Evolutionary conservation across 331 rosid genomes (phyloP).

Genomic region (Rosa hybrid): DNA sequence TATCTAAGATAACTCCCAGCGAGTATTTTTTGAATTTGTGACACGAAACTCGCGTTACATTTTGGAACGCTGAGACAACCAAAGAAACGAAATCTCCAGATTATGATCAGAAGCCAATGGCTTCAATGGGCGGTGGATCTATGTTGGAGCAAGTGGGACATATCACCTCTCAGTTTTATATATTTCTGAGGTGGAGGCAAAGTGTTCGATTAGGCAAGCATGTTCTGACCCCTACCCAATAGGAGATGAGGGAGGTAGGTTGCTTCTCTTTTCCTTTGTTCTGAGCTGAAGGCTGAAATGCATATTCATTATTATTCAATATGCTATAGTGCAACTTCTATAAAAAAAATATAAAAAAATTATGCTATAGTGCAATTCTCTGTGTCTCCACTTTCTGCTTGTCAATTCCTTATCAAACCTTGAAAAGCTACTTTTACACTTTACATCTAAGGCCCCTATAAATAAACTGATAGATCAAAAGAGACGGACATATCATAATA

Average conservation of each 20-base stretch:
- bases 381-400: constrained; percentile 1
- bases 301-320: too few relatives aligned
- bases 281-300: too few relatives aligned
- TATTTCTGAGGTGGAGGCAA: neutral
- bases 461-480: neutral
- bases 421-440: neutral
- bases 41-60: neutral
- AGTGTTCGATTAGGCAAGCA: neutral
- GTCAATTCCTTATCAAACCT: neutral
- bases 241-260: too few relatives aligned
- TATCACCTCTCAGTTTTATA: neutral
- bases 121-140: neutral
- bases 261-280: too few relatives aligned
- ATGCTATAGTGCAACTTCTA: too few relatives aligned
- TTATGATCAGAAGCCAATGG: neutral
- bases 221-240: too few relatives aligned
- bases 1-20: too few relatives aligned
- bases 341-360: too few relatives aligned
- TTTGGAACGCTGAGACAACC: neutral
- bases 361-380: neutral
- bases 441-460: neutral
- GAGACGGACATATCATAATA: neutral
- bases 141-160: neutral
- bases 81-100: neutral
- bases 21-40: neutral